Evolutionary conservation across 129 eudicot species (phyloP).

Genomic region (Chrysanthemum makinoi): DNA sequence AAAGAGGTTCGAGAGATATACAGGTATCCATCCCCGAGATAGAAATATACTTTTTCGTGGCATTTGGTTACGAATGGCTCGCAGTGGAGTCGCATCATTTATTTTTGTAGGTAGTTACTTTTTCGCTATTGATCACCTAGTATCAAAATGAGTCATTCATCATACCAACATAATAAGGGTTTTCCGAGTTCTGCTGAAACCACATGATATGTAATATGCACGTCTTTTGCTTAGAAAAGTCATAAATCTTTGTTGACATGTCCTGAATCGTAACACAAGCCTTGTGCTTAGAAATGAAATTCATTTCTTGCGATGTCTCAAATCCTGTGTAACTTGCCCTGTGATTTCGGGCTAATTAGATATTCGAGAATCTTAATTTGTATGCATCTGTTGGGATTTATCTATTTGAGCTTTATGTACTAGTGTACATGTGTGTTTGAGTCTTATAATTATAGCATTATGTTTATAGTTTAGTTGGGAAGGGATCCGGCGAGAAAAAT

Average conservation of each 20-base stretch:
- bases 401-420: too few relatives aligned
- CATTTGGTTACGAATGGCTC: constrained; percentile 79
- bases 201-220: constrained; percentile 24
- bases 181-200: constrained; percentile 12
- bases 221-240: constrained; percentile 7
- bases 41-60: constrained; percentile 77
- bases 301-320: constrained; percentile 8
- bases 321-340: background rate
- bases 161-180: constrained; percentile 16
- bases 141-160: constrained; percentile 32
- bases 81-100: constrained; percentile 80
- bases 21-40: constrained; percentile 92
- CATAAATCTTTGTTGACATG: constrained; percentile 1
- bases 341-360: too few relatives aligned
- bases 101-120: constrained; percentile 67
- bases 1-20: constrained; percentile 73
- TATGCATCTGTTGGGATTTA: too few relatives aligned
- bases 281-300: constrained; percentile 7
- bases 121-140: constrained; percentile 53
- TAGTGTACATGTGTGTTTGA: too few relatives aligned
- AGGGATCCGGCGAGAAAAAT: too few relatives aligned
- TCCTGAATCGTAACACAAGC: background rate
- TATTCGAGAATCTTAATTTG: too few relatives aligned
- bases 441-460: too few relatives aligned
- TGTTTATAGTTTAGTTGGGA: too few relatives aligned